Evolutionary conservation across 2,329 filamentous ascomycete species (phyloP), one percentile per base, ranked within the genome.

Genomic region (Simplicillium sp.): DNA sequence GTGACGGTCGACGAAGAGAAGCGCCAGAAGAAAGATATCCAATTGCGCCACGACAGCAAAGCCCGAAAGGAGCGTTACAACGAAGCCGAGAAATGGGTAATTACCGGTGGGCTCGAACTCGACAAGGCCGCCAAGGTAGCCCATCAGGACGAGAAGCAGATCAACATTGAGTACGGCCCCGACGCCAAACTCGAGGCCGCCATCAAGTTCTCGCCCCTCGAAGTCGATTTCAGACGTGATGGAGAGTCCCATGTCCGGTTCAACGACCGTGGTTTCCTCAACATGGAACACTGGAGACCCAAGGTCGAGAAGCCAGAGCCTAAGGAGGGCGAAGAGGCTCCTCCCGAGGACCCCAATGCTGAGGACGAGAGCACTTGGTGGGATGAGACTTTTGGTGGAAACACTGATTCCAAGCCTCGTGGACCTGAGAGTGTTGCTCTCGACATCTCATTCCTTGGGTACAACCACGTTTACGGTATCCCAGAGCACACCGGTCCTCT

Each of bases 311-410:
- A 71, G 50, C 57, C 63, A 8, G 67, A 71, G 48, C 77, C 76
- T 48, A 68, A 71, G 46, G 77, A 80, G 42, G 72, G 67, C 42
- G 67, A 68, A 42, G 60, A 65, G 37, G 62, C 57, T 4, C 60
- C 67, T 43, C 59, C 66, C 38, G 57, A 67, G 38, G 59, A 67
- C 18, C 59, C 64, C 11, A 59, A 61, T 11, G 71, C 69, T 12
- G 77, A 84, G 48, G 85, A 92, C 49, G 85, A 96, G 57, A 84
- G 82, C 63, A 96, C 89, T 3, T 96, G 88, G 87, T 98, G 92
- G 92, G 92, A 98, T 7, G 92, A 98, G 67, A 78, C 75, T 1
- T 98, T 98, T 60, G 90, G 90, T 48, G 89, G 90, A 46, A 94
- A 92, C 59, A 97, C 89, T 0, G 92, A 98, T 61, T 78, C 82